These are phyloP conservation scores for Colletotrichum sp. DNA, from an alignment of 2,329 filamentous ascomycete genomes.

Conservation along the genomic window DNA sequence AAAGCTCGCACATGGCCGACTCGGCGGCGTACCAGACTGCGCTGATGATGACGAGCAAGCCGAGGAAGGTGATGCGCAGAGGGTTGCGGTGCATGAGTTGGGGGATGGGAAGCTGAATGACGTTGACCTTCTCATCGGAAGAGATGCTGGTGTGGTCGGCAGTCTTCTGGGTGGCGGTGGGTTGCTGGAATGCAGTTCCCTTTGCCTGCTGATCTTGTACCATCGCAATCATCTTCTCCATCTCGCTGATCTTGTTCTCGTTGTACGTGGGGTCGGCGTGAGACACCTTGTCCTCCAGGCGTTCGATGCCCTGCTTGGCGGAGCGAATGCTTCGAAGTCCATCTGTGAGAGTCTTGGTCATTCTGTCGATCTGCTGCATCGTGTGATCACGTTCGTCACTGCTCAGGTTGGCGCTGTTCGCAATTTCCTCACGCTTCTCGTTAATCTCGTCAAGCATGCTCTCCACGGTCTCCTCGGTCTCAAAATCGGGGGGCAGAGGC, in stretches of 20 bases:
- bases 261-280: conserved; percentile 35
- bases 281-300: conserved; percentile 57
- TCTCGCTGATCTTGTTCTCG: background rate
- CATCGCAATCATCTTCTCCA: background rate
- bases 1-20: conserved; percentile 55
- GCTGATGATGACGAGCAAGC: conserved; percentile 47
- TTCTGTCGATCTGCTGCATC: conserved; percentile 50
- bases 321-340: conserved; percentile 58
- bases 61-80: conserved; percentile 54
- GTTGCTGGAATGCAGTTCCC: background rate
- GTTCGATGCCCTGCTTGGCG: conserved; percentile 63
- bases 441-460: conserved; percentile 21
- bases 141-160: background rate
- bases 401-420: conserved; percentile 16
- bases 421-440: conserved; percentile 18
- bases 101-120: conserved; percentile 46
- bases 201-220: conserved; percentile 11
- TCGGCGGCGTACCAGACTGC: conserved; percentile 62
- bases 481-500: conserved; percentile 14
- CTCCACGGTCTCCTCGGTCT: background rate
- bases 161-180: background rate
- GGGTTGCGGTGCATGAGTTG: conserved; percentile 46
- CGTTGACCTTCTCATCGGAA: conserved; percentile 7
- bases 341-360: conserved; percentile 57
- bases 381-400: conserved; percentile 40